These are phyloP conservation scores for Cocos nucifera DNA, from an alignment of 176 grass and related monocot genomes.

Conservation along the genomic window DNA sequence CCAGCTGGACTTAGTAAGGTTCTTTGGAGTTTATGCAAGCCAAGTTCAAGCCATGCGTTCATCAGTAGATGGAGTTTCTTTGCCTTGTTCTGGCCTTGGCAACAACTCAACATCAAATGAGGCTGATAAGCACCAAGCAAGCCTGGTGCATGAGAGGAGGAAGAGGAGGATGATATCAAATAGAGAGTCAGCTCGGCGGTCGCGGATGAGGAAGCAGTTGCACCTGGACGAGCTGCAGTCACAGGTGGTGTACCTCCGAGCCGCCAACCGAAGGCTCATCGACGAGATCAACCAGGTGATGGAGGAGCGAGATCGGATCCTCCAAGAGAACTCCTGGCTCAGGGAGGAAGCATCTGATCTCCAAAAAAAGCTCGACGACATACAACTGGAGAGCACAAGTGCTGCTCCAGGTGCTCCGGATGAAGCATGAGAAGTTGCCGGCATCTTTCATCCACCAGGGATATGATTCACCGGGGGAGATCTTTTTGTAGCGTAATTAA, in stretches of 20 bases:
- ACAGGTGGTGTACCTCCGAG: conserved; percentile 41
- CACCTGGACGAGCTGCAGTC: conserved; percentile 49
- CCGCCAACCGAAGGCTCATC: conserved; percentile 41
- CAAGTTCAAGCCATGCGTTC: conserved; percentile 25
- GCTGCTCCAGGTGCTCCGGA: too few species aligned
- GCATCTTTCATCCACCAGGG: too few species aligned
- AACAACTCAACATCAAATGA: conserved; percentile 42
- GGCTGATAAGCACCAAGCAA: conserved; percentile 9
- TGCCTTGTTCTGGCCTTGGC: conserved; percentile 8
- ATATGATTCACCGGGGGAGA: too few species aligned
- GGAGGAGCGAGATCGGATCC: conserved; percentile 19
- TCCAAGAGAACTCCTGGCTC: conserved; percentile 49
- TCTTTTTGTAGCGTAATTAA: too few species aligned
- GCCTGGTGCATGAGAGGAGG: conserved; percentile 52
- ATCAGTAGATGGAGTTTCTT: conserved; percentile 24
- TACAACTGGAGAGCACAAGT: neutral
- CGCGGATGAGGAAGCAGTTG: conserved; percentile 74
- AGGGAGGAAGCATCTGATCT: conserved; percentile 43
- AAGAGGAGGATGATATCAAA: conserved; percentile 69
- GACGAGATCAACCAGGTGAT: conserved; percentile 52
- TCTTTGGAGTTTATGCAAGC: conserved; percentile 8
- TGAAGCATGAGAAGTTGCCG: too few species aligned
- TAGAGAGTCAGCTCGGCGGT: conserved; percentile 69
- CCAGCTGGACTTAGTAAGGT: conserved; percentile 20
- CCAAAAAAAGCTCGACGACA: conserved; percentile 32